These are phyloP conservation scores for Fusarium nanum DNA, from an alignment of 2,329 filamentous ascomycete species.

Conservation along the genomic window DNA sequence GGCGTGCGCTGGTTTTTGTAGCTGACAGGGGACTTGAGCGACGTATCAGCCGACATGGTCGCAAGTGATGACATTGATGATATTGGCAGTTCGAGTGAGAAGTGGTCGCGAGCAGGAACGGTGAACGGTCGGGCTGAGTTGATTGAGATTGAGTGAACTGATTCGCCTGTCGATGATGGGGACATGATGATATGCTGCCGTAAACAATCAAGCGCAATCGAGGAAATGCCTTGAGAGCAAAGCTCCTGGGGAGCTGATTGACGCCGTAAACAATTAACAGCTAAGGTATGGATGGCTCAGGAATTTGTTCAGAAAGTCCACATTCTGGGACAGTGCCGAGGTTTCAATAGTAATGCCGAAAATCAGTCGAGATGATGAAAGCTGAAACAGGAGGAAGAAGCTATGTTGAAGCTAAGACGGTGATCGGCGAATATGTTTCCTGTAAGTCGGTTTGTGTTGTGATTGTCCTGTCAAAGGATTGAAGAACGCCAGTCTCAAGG, in stretches of 20 bases:
- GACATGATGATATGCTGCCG: slow-evolving; percentile 56
- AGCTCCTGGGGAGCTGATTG: slow-evolving; percentile 1
- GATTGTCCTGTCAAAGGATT: neutral
- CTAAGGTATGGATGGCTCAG: slow-evolving; percentile 15
- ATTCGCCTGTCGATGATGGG: slow-evolving; percentile 66
- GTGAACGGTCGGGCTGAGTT: slow-evolving; percentile 57
- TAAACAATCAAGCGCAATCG: slow-evolving; percentile 39
- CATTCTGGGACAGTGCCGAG: slow-evolving; percentile 35
- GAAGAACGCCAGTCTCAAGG: slow-evolving; percentile 18
- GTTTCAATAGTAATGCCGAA: slow-evolving; percentile 21
- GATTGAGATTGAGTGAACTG: slow-evolving; percentile 58
- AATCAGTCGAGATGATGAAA: slow-evolving; percentile 33
- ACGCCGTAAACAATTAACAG: slow-evolving; percentile 1
- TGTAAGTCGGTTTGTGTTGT: neutral
- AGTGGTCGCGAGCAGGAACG: slow-evolving; percentile 60
- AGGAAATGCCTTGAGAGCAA: slow-evolving; percentile 14
- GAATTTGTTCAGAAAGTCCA: slow-evolving; percentile 33
- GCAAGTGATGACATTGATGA: slow-evolving; percentile 60
- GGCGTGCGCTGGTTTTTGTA: slow-evolving; percentile 60
- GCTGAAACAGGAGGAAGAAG: slow-evolving; percentile 12
- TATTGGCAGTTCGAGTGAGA: slow-evolving; percentile 62
- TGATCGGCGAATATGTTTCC: neutral
- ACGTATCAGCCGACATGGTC: slow-evolving; percentile 55
- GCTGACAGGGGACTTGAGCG: slow-evolving; percentile 64
- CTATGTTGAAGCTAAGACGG: slow-evolving; percentile 4